Evolutionary conservation across 2,329 filamentous ascomycete species (phyloP), one percentile per base, ranked within the genome.

Genomic region (Pseudogymnoascus verrucosus): DNA sequence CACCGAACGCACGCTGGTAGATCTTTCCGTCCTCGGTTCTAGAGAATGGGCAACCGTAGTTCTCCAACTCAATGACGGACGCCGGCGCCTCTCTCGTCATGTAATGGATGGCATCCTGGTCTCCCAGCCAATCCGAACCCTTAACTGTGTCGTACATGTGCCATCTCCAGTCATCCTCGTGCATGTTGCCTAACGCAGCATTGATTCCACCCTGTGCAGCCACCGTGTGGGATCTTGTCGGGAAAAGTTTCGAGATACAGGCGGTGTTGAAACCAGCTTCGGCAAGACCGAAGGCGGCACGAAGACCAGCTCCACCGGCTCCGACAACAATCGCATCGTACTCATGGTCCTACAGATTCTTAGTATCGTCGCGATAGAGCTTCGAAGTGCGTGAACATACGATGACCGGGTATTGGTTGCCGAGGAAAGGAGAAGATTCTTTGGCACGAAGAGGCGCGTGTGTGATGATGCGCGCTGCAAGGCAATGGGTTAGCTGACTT

Each of bases 91-190:
- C 93, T 74, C 92, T 86, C 73, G 93, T 97, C 93, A 97, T 97
- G 82, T 97, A 97, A 80, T 97, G 93, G 75, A 97, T 97, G 69
- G 93, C 93, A 76, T 97, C 93, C 79, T 97, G 93, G 78, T 97
- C 93, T 77, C 93, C 93, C 61, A 97, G 86, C 93, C 93, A 97
- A 82, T 97, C 93, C 69, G 91, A 96, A 69, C 93, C 93, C 83
- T 97, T 97, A 76, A 97, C 93, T 47, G 93, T 97, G 78, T 97
- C 93, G 82, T 97, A 97, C 93, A 97, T 97, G 80, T 97, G 93
- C 93, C 93, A 97, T 82, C 92, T 88, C 93, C 93, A 97, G 80
- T 97, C 92, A 74, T 97, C 93, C 82, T 93, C 86, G 83, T 96
- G 92, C 93, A 97, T 97, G 81, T 96, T 96, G 74, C 90, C 90